A percentile compares a stretch with the other conserved stretches of the same genome.
Conservation (phyloP, 495 filamentous ascomycete species). For the Antarctomyces pellizariae region DNA sequence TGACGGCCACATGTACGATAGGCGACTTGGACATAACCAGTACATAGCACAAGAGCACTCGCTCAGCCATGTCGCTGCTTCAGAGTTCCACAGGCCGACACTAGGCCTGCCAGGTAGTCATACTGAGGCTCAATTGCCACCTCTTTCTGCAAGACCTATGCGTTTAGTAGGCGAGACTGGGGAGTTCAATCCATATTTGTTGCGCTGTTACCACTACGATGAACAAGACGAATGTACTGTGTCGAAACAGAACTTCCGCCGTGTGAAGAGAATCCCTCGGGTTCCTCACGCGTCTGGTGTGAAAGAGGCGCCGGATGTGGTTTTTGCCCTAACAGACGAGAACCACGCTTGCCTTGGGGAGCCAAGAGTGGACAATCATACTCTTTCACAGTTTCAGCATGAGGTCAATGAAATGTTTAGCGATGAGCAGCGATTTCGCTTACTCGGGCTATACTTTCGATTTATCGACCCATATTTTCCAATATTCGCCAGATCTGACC, state of each 20-base stretch:
- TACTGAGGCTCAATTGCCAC: background rate
- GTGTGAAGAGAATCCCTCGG: conserved; percentile 7
- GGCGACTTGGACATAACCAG: no score
- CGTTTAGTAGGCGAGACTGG: conserved; percentile 12
- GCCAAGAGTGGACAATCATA: conserved; percentile 10
- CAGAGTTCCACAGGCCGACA: background rate
- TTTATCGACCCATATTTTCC: conserved; percentile 14
- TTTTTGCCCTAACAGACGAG: conserved; percentile 12
- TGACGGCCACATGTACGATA: no score
- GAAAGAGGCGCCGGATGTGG: conserved; percentile 9
- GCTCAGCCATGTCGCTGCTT: background rate
- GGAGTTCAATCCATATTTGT: conserved; percentile 11
- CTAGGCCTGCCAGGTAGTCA: background rate
- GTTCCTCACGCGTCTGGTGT: no score
- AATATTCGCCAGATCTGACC: conserved; percentile 9
- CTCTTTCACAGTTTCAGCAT: conserved; percentile 6
- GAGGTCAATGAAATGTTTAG: conserved; percentile 10
- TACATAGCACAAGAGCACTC: conserved; percentile 9
- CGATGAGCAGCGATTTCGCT: conserved; percentile 9
- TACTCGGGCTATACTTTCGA: conserved; percentile 11
- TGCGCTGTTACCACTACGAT: conserved; percentile 11
- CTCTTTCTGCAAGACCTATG: background rate
- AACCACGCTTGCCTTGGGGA: conserved; percentile 11
- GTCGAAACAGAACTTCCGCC: conserved; percentile 11
- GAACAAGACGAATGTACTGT: conserved; percentile 13